These are phyloP conservation scores for Knoxdaviesia capensis DNA, from an alignment of 2,329 filamentous ascomycete species.

Conservation along the genomic window DNA sequence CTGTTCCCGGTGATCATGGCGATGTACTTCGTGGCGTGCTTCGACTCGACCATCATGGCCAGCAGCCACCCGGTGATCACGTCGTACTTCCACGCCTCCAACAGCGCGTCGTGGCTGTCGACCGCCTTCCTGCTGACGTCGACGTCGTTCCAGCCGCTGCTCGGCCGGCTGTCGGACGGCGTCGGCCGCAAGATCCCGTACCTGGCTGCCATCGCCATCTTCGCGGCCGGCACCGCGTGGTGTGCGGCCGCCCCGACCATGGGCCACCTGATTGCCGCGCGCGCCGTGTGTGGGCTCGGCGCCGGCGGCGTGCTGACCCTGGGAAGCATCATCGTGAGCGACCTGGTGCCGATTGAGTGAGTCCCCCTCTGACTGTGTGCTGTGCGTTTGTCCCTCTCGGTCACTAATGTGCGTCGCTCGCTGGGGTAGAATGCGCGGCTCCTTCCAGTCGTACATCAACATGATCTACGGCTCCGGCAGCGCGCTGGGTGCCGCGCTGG, in stretches of 20 bases:
- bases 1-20: slow-evolving; percentile 39
- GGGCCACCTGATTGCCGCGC: slow-evolving; percentile 47
- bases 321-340: slow-evolving; percentile 51
- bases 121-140: slow-evolving; percentile 61
- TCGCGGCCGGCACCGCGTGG: slow-evolving; percentile 44
- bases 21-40: slow-evolving; percentile 39
- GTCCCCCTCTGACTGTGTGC: slow-evolving; percentile 8
- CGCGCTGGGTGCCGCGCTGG: slow-evolving; percentile 44
- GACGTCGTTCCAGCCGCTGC: slow-evolving; percentile 55
- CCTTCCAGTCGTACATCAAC: slow-evolving; percentile 54
- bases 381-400: slow-evolving; percentile 1
- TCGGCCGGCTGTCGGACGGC: slow-evolving; percentile 55
- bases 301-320: slow-evolving; percentile 52
- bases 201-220: slow-evolving; percentile 39
- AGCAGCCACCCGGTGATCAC: slow-evolving; percentile 66
- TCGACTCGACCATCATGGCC: slow-evolving; percentile 67
- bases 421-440: slow-evolving; percentile 28
- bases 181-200: slow-evolving; percentile 50
- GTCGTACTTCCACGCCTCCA: slow-evolving; percentile 57
- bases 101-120: slow-evolving; percentile 65
- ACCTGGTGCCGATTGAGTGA: slow-evolving; percentile 53
- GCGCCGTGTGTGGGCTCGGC: slow-evolving; percentile 52
- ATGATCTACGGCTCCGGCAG: slow-evolving; percentile 39
- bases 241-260: slow-evolving; percentile 49
- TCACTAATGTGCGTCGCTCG: not conserved